phyloP scores from a whole-genome alignment of 805 yeast species.

The Osmozyma mogii region DNA sequence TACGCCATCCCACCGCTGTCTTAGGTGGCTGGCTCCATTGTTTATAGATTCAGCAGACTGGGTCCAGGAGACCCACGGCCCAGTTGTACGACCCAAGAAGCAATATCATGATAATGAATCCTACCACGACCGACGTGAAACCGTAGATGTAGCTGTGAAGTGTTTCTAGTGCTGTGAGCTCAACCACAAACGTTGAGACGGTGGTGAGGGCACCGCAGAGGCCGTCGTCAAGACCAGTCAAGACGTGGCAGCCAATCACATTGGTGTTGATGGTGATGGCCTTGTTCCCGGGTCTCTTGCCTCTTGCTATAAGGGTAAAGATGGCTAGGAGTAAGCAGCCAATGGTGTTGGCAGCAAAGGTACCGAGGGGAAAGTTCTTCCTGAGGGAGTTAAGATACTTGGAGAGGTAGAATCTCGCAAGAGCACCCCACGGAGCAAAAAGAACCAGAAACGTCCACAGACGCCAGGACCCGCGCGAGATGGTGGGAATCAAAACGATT shows the following conservation, averaged over 20 bases:
- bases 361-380: slow-evolving; percentile 46
- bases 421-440: slow-evolving; percentile 68
- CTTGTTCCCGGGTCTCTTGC: slow-evolving; percentile 18
- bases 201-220: slow-evolving; percentile 69
- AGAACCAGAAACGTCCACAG: slow-evolving; percentile 61
- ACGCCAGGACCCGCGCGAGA: slow-evolving; percentile 41
- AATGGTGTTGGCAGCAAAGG: slow-evolving; percentile 39
- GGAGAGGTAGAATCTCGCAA: slow-evolving; percentile 48
- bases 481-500: slow-evolving; percentile 35
- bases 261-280: slow-evolving; percentile 21
- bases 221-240: slow-evolving; percentile 53
- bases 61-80: slow-evolving; percentile 41
- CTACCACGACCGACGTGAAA: slow-evolving; percentile 32
- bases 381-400: slow-evolving; percentile 36
- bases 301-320: slow-evolving; percentile 37
- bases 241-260: slow-evolving; percentile 39
- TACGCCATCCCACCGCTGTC: slow-evolving; percentile 34
- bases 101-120: slow-evolving; percentile 46
- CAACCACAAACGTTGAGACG: slow-evolving; percentile 70
- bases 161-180: slow-evolving; percentile 34
- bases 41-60: slow-evolving; percentile 19
- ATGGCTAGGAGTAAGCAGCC: slow-evolving; percentile 41
- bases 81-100: slow-evolving; percentile 68
- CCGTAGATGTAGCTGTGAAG: slow-evolving; percentile 45
- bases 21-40: neutral